Conservation (phyloP, 768 basidiomycete genomes). For the Mycena albidolilacea region DNA sequence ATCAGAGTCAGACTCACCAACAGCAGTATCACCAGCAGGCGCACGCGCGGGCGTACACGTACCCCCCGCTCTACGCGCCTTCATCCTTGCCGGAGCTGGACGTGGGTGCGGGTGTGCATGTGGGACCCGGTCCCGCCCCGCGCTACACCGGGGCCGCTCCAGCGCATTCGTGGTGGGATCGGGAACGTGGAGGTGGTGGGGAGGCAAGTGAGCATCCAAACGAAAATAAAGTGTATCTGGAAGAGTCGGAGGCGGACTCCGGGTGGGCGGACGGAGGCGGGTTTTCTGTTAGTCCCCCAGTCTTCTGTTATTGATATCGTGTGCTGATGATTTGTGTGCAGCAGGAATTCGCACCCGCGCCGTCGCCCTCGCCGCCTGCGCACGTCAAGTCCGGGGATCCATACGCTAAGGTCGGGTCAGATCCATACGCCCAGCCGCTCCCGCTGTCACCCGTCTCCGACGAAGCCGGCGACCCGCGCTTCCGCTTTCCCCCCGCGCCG, state of each 20-base stretch:
- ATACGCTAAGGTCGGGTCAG: not conserved
- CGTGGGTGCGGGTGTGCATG: not conserved
- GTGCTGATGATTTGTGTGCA: not conserved
- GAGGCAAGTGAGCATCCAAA: not conserved
- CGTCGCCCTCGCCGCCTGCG: constrained; percentile 27
- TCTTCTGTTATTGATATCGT: not conserved
- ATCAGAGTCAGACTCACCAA: constrained; percentile 31
- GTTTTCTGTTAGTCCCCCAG: not conserved
- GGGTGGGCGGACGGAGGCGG: constrained; percentile 45
- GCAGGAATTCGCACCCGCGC: constrained; percentile 8
- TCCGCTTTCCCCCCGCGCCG: constrained; percentile 30
- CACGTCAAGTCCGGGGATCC: constrained; percentile 4
- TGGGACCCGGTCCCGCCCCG: constrained; percentile 11
- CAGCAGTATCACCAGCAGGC: constrained; percentile 26
- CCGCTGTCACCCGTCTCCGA: constrained; percentile 23
- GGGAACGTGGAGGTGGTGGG: constrained; percentile 10
- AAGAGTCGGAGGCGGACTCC: constrained; percentile 38
- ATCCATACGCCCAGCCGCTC: constrained; percentile 20
- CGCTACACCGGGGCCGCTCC: constrained; percentile 16
- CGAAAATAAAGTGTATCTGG: not conserved
- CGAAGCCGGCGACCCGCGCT: not conserved
- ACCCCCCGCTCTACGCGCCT: constrained; percentile 32
- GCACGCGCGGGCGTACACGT: constrained; percentile 41
- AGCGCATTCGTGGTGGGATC: constrained; percentile 34
- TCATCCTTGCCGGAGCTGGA: not conserved